A percentile compares a stretch with the other conserved stretches of the same genome.
Conservation (phyloP, 805 yeast species). For the Candida pini region DNA sequence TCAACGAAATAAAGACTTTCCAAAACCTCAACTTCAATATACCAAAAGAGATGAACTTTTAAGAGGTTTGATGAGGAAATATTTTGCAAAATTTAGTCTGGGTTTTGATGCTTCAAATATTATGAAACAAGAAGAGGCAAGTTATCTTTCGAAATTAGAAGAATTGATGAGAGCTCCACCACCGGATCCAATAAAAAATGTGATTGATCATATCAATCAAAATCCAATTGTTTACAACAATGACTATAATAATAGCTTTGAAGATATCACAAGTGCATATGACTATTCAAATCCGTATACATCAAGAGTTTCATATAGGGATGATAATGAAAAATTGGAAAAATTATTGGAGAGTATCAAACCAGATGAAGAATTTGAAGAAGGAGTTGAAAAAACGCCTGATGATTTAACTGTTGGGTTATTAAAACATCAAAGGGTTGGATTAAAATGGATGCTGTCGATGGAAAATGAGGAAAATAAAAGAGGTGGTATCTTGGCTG, state of each 20-base stretch:
- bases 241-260: too few relatives aligned
- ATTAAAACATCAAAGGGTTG: conserved; percentile 69
- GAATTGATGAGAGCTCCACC: background rate
- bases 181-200: too few relatives aligned
- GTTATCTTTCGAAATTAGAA: background rate
- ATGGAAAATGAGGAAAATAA: conserved; percentile 55
- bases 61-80: too few relatives aligned
- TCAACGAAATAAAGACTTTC: too few relatives aligned
- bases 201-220: too few relatives aligned
- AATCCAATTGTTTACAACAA: too few relatives aligned
- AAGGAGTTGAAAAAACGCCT: conserved; percentile 61
- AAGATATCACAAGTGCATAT: background rate
- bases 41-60: too few relatives aligned
- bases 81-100: background rate
- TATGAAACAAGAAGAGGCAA: background rate
- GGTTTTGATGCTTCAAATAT: background rate
- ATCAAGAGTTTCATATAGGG: background rate
- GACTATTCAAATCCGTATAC: background rate
- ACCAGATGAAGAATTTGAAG: conserved; percentile 43
- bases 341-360: conserved; percentile 45
- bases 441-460: conserved; percentile 72
- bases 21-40: too few relatives aligned
- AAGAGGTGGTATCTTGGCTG: conserved; percentile 75
- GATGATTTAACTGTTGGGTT: conserved; percentile 43
- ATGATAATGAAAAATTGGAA: conserved; percentile 23